A percentile compares a stretch with the other conserved stretches of the same genome.
These are phyloP conservation scores for Starmerella stigmatis DNA, from an alignment of 805 yeast species.

Conservation along the genomic window DNA sequence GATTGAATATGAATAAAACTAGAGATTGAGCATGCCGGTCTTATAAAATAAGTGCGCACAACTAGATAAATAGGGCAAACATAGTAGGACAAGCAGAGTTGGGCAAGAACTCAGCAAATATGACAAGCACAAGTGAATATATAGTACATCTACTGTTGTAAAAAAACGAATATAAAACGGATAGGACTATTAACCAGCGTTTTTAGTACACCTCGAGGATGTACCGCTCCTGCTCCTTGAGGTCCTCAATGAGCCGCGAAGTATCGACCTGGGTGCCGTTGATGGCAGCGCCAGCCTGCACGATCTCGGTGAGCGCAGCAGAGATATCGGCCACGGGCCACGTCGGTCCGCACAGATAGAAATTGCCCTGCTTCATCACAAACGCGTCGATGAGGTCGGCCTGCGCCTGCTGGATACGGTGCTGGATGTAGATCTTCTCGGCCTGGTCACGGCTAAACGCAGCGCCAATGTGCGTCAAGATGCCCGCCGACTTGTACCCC, in stretches of 20 bases:
- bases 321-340: slow-evolving; percentile 99
- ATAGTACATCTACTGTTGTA: no score
- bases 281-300: slow-evolving; percentile 56
- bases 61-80: no score
- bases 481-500: slow-evolving; percentile 84
- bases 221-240: slow-evolving; percentile 87
- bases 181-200: no score
- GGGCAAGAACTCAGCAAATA: no score
- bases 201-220: slow-evolving; percentile 85
- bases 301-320: slow-evolving; percentile 74
- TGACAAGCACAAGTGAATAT: no score
- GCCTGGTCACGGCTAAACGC: slow-evolving; percentile 98
- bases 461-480: slow-evolving; percentile 90
- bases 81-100: no score
- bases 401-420: slow-evolving; percentile 70
- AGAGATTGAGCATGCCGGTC: no score
- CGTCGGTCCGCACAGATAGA: slow-evolving; percentile 96
- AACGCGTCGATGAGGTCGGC: slow-evolving; percentile 68
- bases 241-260: slow-evolving; percentile 73
- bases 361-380: slow-evolving; percentile 68
- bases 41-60: no score
- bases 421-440: slow-evolving; percentile 89
- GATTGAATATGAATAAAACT: no score
- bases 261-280: slow-evolving; percentile 61
- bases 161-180: no score